A percentile compares a stretch with the other conserved stretches of the same genome.
Conservation (phyloP, 306 rosid species). For the Geum urbanum region DNA sequence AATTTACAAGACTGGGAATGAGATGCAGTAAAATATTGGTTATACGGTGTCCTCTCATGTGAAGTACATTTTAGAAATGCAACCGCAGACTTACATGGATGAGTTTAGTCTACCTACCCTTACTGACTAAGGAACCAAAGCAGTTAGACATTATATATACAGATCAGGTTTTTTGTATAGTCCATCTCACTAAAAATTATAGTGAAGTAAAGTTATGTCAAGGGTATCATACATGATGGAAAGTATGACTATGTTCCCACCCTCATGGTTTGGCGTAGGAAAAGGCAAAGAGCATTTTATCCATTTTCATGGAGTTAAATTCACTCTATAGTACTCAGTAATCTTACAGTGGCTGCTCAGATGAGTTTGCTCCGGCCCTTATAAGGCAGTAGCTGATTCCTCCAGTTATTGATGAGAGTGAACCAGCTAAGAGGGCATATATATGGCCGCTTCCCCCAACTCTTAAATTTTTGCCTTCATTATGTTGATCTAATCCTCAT, state of each 20-base stretch:
- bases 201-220: background rate
- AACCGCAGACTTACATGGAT: background rate
- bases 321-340: background rate
- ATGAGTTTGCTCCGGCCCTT: conserved; percentile 71
- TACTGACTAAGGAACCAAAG: background rate
- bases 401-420: conserved; percentile 60
- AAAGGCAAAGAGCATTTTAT: background rate
- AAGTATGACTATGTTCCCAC: background rate
- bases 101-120: background rate
- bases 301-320: background rate
- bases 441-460: conserved; percentile 37
- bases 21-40: background rate
- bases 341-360: conserved; percentile 81
- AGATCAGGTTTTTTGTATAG: background rate
- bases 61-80: background rate
- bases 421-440: conserved; percentile 48
- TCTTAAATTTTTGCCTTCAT: conserved; percentile 35
- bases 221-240: background rate
- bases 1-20: background rate
- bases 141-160: background rate
- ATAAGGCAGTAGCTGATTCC: conserved; percentile 71
- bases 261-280: background rate
- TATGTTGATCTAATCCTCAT: conserved; percentile 50
- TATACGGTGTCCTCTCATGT: background rate
- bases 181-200: background rate